phyloP scores from a whole-genome alignment of 2,329 filamentous ascomycete species.

The Diaporthe ilicicola region DNA sequence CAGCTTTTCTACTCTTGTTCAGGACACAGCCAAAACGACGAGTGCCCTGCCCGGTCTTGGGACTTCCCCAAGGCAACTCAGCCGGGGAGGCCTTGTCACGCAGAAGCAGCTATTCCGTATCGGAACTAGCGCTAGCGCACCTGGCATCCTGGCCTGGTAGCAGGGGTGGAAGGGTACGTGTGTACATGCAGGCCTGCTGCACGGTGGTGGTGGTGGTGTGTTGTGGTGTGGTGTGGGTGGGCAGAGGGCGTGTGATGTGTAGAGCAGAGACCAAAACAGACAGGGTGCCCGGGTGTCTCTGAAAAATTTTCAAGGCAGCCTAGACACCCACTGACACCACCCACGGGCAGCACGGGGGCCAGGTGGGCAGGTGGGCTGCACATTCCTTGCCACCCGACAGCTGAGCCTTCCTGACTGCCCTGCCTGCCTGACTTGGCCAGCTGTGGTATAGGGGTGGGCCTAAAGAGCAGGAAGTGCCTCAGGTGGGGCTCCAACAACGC shows the following conservation, averaged over 20 bases:
- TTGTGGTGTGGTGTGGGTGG: constrained; percentile 8
- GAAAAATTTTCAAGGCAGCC: constrained; percentile 31
- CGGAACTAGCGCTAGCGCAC: constrained; percentile 15
- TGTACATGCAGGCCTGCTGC: constrained; percentile 16
- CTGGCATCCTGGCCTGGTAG: constrained; percentile 21
- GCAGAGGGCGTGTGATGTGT: constrained; percentile 29
- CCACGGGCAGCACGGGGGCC: constrained; percentile 4
- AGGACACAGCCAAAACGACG: constrained; percentile 20
- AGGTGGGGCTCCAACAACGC: neutral
- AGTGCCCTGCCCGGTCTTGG: constrained; percentile 10
- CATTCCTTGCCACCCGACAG: constrained; percentile 27
- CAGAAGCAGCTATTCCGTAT: constrained; percentile 17
- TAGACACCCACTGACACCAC: constrained; percentile 25
- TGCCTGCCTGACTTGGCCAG: neutral
- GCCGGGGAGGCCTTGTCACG: constrained; percentile 32
- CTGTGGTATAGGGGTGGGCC: neutral
- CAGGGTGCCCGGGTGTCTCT: constrained; percentile 33
- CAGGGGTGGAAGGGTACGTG: constrained; percentile 17
- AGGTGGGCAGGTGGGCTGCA: constrained; percentile 21
- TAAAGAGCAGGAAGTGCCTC: neutral
- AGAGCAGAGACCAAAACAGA: constrained; percentile 25
- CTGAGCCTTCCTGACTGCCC: constrained; percentile 9
- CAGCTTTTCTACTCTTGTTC: constrained; percentile 32
- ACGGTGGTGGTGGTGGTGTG: constrained; percentile 15
- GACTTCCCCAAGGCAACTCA: constrained; percentile 29